Base-by-base conservation (phyloP, 257 asterid genomes). In the Euphrasia confusa region DNA sequence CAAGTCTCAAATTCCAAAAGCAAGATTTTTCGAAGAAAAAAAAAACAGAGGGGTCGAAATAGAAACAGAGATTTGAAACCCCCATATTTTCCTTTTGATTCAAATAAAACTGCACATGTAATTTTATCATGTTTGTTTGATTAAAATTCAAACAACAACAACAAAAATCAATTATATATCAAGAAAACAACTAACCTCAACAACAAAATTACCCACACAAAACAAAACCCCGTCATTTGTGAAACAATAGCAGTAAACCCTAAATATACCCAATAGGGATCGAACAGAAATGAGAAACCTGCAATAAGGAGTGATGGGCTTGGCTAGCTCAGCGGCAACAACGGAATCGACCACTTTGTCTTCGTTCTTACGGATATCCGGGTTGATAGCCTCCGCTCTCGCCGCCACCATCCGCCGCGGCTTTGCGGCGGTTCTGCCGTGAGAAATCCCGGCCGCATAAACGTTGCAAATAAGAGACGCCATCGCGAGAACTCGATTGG, bases 261-360 rank as follows among this genome's bases (percentile, higher is more conserved):
- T 24, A 33, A 26, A 54, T 8, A 9, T 1, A 48, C 24, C 24
- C 24, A 21, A 21, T 21, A 21, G 24, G 21, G 21, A 8, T 17
- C 21, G 37, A 21, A 28, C 40, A 11, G 59, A 49, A 39, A 8
- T 4, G 10, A 18, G 10, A 21, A 61, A 90, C 98, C 98, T 91
- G 98, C 98, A 91, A 64, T 91, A 91, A 17, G 98, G 77, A 63
- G 97, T 89, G 74, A 86, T 78, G 17, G 97, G 87, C 76, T 91
- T 91, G 54, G 86, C 69, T 64, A 91, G 94, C 40, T 91, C 90
- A 18, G 95, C 64, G 64, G 78, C 80, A 33, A 86, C 74, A 26
- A 91, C 95, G 0, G 98, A 61, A 47, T 91, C 98, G 58, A 91
- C 98, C 32, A 88, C 98, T 83, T 91, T 91, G 0, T 78, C 86